Base-by-base conservation (phyloP, 73 alveolate genomes). In the Stentor coeruleus region DNA sequence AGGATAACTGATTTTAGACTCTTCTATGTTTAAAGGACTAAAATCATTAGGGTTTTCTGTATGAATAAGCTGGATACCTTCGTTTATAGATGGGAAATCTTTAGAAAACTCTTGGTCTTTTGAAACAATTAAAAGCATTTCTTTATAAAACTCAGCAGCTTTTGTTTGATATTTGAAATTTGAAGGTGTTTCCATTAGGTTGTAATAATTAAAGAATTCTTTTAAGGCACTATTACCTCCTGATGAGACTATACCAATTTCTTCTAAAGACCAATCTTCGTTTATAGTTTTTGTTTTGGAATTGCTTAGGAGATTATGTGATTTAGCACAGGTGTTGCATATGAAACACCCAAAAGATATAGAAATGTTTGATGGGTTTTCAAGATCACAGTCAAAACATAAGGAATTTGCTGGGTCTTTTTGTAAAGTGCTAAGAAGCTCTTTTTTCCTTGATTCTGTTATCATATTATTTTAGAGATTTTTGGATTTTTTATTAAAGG, bases 201-300 rank as follows among this genome's bases (percentile, higher is more conserved):
- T 31, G 79, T 66, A 66, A 40, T 66, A 66, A 1, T 20, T 31
- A 11, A 66, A 66, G 39, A 20, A 66, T 66, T 66, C 79, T 66
- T 66, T 66, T 28, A 66, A 33, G 79, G 79, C 79, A 14, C n/a
- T 20, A 40, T 66, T 66, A 1, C 79, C 79, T 66, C 79, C 79
- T 26, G 79, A 37, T 11, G 79, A 20, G 49, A 66, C 33, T 40
- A 66, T 0, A 1, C 42, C 37, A 0, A 66, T 20, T 1, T 66
- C 40, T 20, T 66, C 79, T 0, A 26, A 14, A 31, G 40, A 20
- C 79, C 36, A 66, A 20, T 28, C n/a, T 1, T 66, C 79, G 33
- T 20, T 66, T 49, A 11, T 6, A 49, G 6, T 6, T 49, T 20
- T 49, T n/a, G n/a, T n/a, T n/a, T n/a, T n/a, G 66, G 66, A 49